These are phyloP conservation scores for Ogataea angusta DNA, from an alignment of 805 yeast genomes.

Conservation along the genomic window DNA sequence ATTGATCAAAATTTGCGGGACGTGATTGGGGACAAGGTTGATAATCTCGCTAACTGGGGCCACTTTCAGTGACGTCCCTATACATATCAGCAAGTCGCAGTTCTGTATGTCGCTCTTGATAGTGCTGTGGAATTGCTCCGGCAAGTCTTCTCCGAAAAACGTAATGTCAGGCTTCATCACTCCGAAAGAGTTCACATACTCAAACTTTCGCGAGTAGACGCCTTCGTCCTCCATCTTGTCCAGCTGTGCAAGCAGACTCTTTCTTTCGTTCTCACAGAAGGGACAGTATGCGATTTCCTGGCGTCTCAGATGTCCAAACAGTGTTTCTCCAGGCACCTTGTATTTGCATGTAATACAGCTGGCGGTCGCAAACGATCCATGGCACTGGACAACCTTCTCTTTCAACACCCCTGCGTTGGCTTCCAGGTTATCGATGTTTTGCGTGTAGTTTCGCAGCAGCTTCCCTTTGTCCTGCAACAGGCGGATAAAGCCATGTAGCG, in stretches of 20 bases:
- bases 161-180: slow-evolving; percentile 92
- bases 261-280: slow-evolving; percentile 49
- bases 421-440: slow-evolving; percentile 86
- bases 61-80: slow-evolving; percentile 89
- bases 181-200: slow-evolving; percentile 55
- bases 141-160: slow-evolving; percentile 84
- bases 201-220: slow-evolving; percentile 26
- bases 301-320: slow-evolving; percentile 57
- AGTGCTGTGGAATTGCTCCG: slow-evolving; percentile 59
- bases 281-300: slow-evolving; percentile 72
- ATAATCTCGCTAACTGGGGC: slow-evolving; percentile 90
- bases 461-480: slow-evolving; percentile 72
- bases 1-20: slow-evolving; percentile 80
- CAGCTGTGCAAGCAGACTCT: slow-evolving; percentile 22
- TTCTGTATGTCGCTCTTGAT: slow-evolving; percentile 56
- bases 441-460: slow-evolving; percentile 81
- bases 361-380: slow-evolving; percentile 88
- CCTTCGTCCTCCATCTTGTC: slow-evolving; percentile 34
- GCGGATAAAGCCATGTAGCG: slow-evolving; percentile 77
- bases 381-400: slow-evolving; percentile 80
- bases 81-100: slow-evolving; percentile 78
- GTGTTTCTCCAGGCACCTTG: slow-evolving; percentile 59
- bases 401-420: slow-evolving; percentile 68
- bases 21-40: slow-evolving; percentile 63
- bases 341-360: slow-evolving; percentile 76